Evolutionary conservation across 441 rosid species (phyloP), one percentile per base, ranked within the genome.

Genomic region (Populus hybrid): DNA sequence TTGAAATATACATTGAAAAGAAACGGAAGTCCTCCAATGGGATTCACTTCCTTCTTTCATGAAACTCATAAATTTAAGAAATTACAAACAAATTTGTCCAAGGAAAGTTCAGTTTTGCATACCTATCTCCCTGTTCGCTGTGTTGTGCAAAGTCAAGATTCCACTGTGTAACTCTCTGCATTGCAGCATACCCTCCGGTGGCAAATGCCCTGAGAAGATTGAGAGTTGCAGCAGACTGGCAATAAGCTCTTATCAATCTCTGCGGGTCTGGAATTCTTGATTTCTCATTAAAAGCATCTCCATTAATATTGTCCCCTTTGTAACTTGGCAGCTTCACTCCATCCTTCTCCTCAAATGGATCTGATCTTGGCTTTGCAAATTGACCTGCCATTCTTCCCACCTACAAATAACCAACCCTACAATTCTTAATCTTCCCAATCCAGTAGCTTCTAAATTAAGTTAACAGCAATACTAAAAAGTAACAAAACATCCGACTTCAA

Each of bases 161-260:
- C 98, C 98, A 94, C 38, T 94, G 92, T 2, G 97, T 86, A 77
- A 92, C 97, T 78, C 97, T 86, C 76, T 94, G 98, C 87, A 94
- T 94, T 14, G 95, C 97, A 30, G 98, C 98, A 18, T 94, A 94
- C 0, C 98, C 97, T 82, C 95, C 98, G 1, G 95, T 91, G 32
- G 98, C 97, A 77, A 94, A 92, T 68, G 98, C 90, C 80, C 98
- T 87, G 24, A 92, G 92, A 85, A 94, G 94, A 80, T 94, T 94
- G 73, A 94, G 89, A 76, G 97, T 94, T 0, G 93, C 94, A 1
- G 95, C 92, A 68, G 97, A 88, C 70, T 94, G 98, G 32, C 86
- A 77, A 75, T 94, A 94, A 83, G 98, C 95, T 63, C 91, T 86
- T 79, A 90, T 82, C 92, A 94, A 82, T 85, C 98, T 83, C 23